These are phyloP conservation scores for Prunus mongolica DNA, from an alignment of 306 rosid genomes.

Conservation along the genomic window DNA sequence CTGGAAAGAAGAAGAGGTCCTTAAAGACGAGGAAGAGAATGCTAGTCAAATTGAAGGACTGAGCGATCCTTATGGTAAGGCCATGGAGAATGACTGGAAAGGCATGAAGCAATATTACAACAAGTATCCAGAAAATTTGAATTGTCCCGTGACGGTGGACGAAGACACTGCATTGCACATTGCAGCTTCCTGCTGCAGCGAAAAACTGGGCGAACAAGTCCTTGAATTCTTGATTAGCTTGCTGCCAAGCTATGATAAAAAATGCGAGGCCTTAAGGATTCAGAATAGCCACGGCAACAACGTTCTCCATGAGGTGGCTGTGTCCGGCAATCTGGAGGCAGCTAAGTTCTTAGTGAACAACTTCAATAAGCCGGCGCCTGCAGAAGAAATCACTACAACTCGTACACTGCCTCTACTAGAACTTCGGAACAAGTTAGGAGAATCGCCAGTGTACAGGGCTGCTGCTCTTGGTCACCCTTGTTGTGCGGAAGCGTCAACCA, in stretches of 20 bases:
- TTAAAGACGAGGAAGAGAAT: background rate
- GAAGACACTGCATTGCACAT: conserved; percentile 18
- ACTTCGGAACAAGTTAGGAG: background rate
- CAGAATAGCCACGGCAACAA: background rate
- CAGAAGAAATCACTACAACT: background rate
- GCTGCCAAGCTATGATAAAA: background rate
- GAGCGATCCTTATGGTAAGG: background rate
- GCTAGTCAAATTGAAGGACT: background rate
- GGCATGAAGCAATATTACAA: background rate
- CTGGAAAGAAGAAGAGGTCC: background rate
- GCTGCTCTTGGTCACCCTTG: conserved; percentile 7
- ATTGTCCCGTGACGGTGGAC: background rate
- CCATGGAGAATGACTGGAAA: background rate
- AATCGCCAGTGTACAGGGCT: conserved; percentile 22
- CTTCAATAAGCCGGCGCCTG: background rate
- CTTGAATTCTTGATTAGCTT: background rate
- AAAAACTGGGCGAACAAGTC: background rate
- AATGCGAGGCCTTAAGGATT: background rate
- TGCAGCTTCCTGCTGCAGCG: background rate
- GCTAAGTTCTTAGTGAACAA: background rate
- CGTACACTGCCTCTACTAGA: background rate
- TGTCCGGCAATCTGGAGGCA: background rate
- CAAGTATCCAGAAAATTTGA: rapidly evolving
- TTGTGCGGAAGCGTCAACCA: too few relatives aligned
- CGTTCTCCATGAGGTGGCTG: conserved; percentile 12